Percentiles rank a stretch among this genome's conserved stretches.
Evolutionary conservation across 2,329 filamentous ascomycete genomes (phyloP).

Genomic region (Pseudocercospora ulei): DNA sequence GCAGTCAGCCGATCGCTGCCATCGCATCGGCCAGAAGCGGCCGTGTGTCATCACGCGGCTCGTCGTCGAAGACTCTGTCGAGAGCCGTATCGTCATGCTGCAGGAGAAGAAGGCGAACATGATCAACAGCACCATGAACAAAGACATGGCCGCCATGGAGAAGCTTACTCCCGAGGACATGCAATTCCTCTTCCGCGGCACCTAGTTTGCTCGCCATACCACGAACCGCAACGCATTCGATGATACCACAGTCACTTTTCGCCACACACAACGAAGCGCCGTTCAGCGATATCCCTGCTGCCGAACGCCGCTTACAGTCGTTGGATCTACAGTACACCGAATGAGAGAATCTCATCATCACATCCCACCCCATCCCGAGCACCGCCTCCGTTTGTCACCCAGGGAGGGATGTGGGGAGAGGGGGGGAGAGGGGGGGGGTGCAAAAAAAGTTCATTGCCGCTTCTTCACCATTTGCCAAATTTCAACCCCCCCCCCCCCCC

Average conservation of each 20-base stretch:
- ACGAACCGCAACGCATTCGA: background rate
- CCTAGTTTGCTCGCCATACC: constrained; percentile 30
- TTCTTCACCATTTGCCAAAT: no score
- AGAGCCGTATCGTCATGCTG: constrained; percentile 86
- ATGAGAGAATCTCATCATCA: no score
- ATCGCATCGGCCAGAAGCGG: constrained; percentile 88
- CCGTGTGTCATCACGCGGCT: constrained; percentile 90
- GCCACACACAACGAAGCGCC: no score
- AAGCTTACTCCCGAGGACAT: constrained; percentile 83
- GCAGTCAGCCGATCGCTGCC: constrained; percentile 79
- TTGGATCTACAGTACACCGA: no score
- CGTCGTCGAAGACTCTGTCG: constrained; percentile 93
- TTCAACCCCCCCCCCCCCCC: no score
- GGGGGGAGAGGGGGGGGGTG: no score
- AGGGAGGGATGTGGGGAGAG: no score
- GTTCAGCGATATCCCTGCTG: no score
- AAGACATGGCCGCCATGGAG: constrained; percentile 82
- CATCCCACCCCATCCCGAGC: no score
- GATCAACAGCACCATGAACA: constrained; percentile 95
- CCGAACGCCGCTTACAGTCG: no score
- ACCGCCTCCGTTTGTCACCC: no score
- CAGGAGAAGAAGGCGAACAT: constrained; percentile 99
- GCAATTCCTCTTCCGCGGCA: constrained; percentile 88
- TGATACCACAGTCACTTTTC: background rate
- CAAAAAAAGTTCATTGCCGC: no score